Evolutionary conservation across 139 green algal genomes (phyloP), one percentile per base, ranked within the genome.

Genomic region (Tetradesmus obliquus): DNA sequence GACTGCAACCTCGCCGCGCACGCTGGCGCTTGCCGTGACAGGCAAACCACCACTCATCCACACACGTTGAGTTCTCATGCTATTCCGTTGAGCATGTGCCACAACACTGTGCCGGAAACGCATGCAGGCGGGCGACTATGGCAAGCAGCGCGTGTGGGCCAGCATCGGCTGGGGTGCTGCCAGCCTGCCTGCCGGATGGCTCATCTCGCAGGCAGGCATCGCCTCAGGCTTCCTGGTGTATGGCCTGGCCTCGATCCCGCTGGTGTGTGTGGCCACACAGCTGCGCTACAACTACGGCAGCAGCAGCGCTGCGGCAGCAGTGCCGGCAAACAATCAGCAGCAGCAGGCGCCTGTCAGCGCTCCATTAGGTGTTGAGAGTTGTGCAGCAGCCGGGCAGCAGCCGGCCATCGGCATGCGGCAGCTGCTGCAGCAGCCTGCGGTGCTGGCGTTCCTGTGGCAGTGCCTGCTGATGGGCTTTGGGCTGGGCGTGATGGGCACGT

Each of bases 81-180:
- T 45, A 45, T 45, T 45, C 0, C 32, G 32, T 45, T 45, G 32
- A 45, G 32, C 32, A 45, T 45, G 32, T 45, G 32, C 32, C 32
- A 45, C 32, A 45, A 45, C 32, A 45, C 32, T 45, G 32, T 45
- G 32, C 32, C 32, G 32, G 32, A 45, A 45, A 45, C 32, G 32
- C 32, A 24, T 79, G 66, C 89, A 94, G 90, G 81, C 69, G 10
- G 90, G 90, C 45, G 53, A 93, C 72, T 95, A 94, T 83, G 93
- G 93, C 19, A 71, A 91, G 88, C 91, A 94, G 81, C 93, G 93
- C 51, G 82, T 94, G 85, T 94, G 88, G 87, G 93, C 66, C 3
- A 87, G 72, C n/a, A 76, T 89, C 2, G 93, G 93, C 8, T 95
- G 83, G 82, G 93, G 93, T 19, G 53, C 84, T 2, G 62, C 91